phyloP scores from a whole-genome alignment of 2,329 filamentous ascomycete species.

The Thyridium curvatum region DNA sequence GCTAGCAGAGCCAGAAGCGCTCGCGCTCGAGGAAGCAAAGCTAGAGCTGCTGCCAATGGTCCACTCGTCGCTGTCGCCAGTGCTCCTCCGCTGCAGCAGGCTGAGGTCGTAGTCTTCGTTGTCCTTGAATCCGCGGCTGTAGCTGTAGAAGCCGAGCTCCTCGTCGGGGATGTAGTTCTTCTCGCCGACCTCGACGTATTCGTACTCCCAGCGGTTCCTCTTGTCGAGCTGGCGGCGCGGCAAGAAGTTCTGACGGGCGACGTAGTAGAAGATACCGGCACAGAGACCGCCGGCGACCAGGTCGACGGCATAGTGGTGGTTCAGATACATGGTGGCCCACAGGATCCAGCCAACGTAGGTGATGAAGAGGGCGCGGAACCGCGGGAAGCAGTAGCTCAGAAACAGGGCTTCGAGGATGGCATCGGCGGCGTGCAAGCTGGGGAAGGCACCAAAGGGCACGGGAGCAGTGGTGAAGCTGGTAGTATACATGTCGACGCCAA shows the following conservation, averaged over 20 bases:
- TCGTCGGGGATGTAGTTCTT: conserved; percentile 29
- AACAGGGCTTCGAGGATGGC: conserved; percentile 87
- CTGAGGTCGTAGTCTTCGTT: conserved; percentile 40
- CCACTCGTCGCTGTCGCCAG: conserved; percentile 75
- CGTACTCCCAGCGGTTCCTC: conserved; percentile 88
- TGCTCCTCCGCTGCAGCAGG: conserved; percentile 33
- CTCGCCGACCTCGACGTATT: conserved; percentile 83
- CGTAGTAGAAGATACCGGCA: conserved; percentile 74
- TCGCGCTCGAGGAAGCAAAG: conserved; percentile 40
- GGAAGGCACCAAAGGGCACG: conserved; percentile 91
- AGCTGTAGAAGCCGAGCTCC: conserved; percentile 27
- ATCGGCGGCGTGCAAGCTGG: conserved; percentile 84
- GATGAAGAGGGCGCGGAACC: conserved; percentile 71
- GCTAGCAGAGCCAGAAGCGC: conserved; percentile 26
- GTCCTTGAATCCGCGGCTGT: conserved; percentile 20
- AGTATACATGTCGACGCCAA: conserved; percentile 88
- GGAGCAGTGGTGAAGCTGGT: conserved; percentile 86
- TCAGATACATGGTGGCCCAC: conserved; percentile 98
- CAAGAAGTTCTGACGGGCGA: conserved; percentile 72
- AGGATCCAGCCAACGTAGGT: conserved; percentile 88
- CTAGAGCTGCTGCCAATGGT: conserved; percentile 79
- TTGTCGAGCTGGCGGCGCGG: conserved; percentile 81
- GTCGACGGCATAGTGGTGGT: conserved; percentile 94
- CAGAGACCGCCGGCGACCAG: conserved; percentile 78
- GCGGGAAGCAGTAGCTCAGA: conserved; percentile 88